Percentiles rank a stretch among this genome's conserved stretches.
Evolutionary conservation across 352 stramenopile species (phyloP).

Genomic region (Phytopythium cucurbitacearum): DNA sequence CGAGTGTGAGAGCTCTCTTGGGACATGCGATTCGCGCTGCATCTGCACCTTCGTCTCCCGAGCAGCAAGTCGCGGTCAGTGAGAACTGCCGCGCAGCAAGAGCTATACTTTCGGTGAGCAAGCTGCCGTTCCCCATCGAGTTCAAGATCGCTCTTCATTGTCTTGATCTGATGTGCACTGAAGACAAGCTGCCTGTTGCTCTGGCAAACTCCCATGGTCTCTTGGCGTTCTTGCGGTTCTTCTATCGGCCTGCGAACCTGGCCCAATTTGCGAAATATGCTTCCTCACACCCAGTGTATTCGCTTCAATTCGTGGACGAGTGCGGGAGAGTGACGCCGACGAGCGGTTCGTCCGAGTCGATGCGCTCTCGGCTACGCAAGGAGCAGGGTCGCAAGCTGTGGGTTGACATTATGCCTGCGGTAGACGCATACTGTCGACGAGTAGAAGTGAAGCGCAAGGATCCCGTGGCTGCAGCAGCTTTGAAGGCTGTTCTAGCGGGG

Average conservation of each 20-base stretch:
- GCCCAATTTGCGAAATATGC: constrained; percentile 44
- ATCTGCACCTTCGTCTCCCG: constrained; percentile 12
- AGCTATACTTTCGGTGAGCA: constrained; percentile 28
- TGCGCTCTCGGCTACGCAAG: constrained; percentile 22
- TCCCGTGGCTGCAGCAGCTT: constrained; percentile 29
- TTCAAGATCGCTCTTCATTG: constrained; percentile 49
- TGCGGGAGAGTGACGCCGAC: no score
- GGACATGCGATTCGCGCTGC: constrained; percentile 33
- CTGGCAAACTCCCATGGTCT: constrained; percentile 28
- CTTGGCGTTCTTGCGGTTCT: constrained; percentile 52
- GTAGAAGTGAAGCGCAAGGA: constrained; percentile 35
- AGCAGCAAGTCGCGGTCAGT: constrained; percentile 14
- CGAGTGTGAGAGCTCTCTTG: constrained; percentile 30
- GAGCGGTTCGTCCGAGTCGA: constrained; percentile 3
- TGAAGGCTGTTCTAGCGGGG: constrained; percentile 16
- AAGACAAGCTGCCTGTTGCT: constrained; percentile 19
- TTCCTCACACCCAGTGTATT: constrained; percentile 51
- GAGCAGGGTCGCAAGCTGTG: constrained; percentile 27
- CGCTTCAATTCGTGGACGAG: constrained; percentile 32
- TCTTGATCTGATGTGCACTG: constrained; percentile 31
- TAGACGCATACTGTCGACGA: constrained; percentile 40
- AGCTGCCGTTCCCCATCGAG: constrained; percentile 55
- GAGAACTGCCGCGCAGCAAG: constrained; percentile 27
- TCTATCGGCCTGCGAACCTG: constrained; percentile 61
- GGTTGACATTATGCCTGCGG: constrained; percentile 30